Evolutionary conservation across 495 filamentous ascomycete species (phyloP).

Genomic region (Pyrenopolyporus hunteri): DNA sequence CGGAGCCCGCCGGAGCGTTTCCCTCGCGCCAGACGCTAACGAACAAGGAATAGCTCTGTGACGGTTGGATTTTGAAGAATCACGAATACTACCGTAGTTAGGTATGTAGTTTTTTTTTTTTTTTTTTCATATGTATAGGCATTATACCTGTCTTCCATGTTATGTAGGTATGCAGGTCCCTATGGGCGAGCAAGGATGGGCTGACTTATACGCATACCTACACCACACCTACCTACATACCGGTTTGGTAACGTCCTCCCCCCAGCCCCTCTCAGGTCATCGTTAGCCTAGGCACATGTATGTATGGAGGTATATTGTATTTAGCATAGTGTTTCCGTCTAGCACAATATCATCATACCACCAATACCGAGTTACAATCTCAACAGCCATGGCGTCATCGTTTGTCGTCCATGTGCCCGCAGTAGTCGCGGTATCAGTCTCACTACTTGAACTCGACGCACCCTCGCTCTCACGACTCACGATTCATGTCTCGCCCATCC

Average conservation of each 20-base stretch:
- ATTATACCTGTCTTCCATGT: too few species aligned
- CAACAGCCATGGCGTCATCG: conserved; percentile 28
- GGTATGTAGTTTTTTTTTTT: too few species aligned
- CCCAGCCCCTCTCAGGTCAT: conserved; percentile 1
- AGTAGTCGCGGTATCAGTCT: conserved; percentile 14
- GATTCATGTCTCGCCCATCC: not conserved
- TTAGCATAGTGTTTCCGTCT: too few species aligned
- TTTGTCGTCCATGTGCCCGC: conserved; percentile 11
- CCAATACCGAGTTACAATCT: conserved; percentile 1
- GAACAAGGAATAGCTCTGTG: conserved; percentile 10
- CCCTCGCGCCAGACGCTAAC: conserved; percentile 15
- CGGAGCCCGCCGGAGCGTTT: conserved; percentile 17
- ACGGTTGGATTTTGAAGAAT: conserved; percentile 1
- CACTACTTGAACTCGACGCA: conserved; percentile 25
- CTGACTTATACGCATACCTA: too few species aligned
- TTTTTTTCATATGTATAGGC: too few species aligned
- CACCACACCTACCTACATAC: not conserved
- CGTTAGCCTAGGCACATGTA: conserved; percentile 6
- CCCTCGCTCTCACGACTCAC: conserved; percentile 13
- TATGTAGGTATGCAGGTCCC: too few species aligned
- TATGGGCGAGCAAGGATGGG: conserved; percentile 16
- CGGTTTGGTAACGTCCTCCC: not conserved
- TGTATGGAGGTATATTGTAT: not conserved
- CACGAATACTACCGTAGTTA: conserved; percentile 15
- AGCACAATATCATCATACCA: too few species aligned